A percentile compares a stretch with the other conserved stretches of the same genome.
These are phyloP conservation scores for Pseudonectria foliicola DNA, from an alignment of 2,329 filamentous ascomycete species.

Conservation along the genomic window DNA sequence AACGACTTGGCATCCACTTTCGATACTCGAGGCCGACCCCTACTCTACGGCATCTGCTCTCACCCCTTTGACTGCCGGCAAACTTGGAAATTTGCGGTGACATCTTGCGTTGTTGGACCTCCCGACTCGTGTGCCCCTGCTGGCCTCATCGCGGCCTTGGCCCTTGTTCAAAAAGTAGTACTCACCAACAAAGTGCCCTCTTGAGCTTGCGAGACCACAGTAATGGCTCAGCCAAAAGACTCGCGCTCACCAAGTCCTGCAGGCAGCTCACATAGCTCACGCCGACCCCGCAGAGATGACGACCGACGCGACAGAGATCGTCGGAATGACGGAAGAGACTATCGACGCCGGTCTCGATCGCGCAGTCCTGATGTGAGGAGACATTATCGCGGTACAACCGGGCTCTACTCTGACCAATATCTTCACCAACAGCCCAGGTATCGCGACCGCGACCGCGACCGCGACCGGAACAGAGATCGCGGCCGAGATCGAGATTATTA, in stretches of 20 bases:
- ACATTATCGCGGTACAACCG: conserved; percentile 10
- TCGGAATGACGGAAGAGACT: conserved; percentile 41
- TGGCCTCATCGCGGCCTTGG: conserved; percentile 15
- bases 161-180: conserved; percentile 28
- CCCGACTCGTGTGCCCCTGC: conserved; percentile 9
- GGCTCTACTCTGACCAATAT: conserved; percentile 33
- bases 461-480: conserved; percentile 42
- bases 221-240: conserved; percentile 59
- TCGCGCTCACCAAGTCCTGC: conserved; percentile 87
- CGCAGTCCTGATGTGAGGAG: conserved; percentile 56
- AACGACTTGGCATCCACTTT: too few species aligned
- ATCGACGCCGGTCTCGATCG: conserved; percentile 52
- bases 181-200: conserved; percentile 33
- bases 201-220: conserved; percentile 35
- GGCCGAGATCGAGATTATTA: conserved; percentile 48
- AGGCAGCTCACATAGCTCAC: conserved; percentile 73
- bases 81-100: too few species aligned
- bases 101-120: background rate
- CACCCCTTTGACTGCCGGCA: too few species aligned
- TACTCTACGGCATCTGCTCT: conserved; percentile 4
- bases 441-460: conserved; percentile 50
- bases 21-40: too few species aligned
- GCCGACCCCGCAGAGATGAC: conserved; percentile 58
- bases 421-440: conserved; percentile 45
- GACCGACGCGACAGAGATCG: conserved; percentile 49